Evolutionary conservation across 2,329 filamentous ascomycete genomes (phyloP), one percentile per base, ranked within the genome.

Genomic region (Epichloe scottii): DNA sequence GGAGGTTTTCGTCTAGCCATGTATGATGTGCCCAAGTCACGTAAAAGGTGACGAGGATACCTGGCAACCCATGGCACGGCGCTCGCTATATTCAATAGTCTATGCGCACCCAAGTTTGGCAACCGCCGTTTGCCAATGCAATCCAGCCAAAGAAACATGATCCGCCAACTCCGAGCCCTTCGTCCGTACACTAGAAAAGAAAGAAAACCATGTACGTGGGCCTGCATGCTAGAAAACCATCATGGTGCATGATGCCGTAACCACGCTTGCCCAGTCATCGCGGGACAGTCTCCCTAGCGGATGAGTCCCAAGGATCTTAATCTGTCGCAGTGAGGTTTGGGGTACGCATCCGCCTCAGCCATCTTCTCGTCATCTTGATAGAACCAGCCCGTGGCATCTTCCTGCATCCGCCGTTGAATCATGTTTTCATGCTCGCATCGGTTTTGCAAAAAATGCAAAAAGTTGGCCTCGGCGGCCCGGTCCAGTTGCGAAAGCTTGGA

Each of bases 301-400:
- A 57, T 55, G 26, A 66, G 53, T 23, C 64, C 62, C 52, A 79
- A 59, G 34, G 63, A 66, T 43, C 71, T 65, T 54, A 83, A 63
- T 55, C 76, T 68, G 54, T 72, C 66, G 61, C 80, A 84, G 50
- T 72, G 71, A 15, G 71, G 70, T 71, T 74, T 75, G 54, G 72
- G 69, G 54, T 70, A 76, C 17, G 67, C 66, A 35, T 74, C 68
- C 33, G 90, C 90, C 53, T 80, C 68, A 54, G 83, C 78, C 80
- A 95, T 80, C 72, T 89, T 89, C 55, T 84, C 83, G 49, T 81
- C 75, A 61, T 96, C 89, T 51, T 82, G 80, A 66, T 81, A 89
- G 62, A 95, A 89, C 85, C 89, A 95, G 3, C 90, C 90, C 59
- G 86, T 81, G 0, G 90, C 89, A 46, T 87, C 84, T 56, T 95